Evolutionary conservation across 331 rosid genomes (phyloP), one percentile per base, ranked within the genome.

Genomic region (Acacia pycnantha): DNA sequence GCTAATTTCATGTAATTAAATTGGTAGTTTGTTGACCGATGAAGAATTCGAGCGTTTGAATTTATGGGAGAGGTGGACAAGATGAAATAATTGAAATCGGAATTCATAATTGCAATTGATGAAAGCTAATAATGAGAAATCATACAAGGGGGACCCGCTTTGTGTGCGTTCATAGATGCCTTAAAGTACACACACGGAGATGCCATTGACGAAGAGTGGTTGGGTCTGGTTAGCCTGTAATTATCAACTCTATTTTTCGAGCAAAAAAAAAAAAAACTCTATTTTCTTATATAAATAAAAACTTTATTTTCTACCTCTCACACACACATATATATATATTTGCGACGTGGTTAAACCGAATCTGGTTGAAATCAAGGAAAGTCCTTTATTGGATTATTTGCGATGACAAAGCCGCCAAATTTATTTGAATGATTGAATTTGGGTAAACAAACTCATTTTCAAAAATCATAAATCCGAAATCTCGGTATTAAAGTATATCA

Each of bases 171-270:
- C 22, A 54, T n/a, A 35, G 78, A 74, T 74, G 51, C 4, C 79
- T 35, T 54, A 22, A 58, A 76, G 43, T 22, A 24, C 58, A 41
- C 71, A 76, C 56, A 24, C 66, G 11, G 29, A 43, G 29, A 43
- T 76, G 80, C 80, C 80, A 2, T 59, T 10, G 21, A 40, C 58
- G 44, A 76, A 58, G 43, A 43, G 72, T 43, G 43, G 80, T 76
- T 76, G 26, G 51, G 18, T 40, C 18, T 59, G 54, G 79, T 59
- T 76, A 26, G 27, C 51, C n/a, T 56, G 26, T 10, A 37, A 16
- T 37, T 76, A 14, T 76, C 58, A 76, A 27, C 72, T 65, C 33
- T 65, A 16, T 29, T 33, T 65, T 18, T n/a, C n/a, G n/a, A n/a
- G n/a, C n/a, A n/a, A n/a, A n/a, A n/a, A n/a, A n/a, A n/a, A n/a